phyloP scores from a whole-genome alignment of 768 basidiomycete genomes.

The Pleurotus djamor region DNA sequence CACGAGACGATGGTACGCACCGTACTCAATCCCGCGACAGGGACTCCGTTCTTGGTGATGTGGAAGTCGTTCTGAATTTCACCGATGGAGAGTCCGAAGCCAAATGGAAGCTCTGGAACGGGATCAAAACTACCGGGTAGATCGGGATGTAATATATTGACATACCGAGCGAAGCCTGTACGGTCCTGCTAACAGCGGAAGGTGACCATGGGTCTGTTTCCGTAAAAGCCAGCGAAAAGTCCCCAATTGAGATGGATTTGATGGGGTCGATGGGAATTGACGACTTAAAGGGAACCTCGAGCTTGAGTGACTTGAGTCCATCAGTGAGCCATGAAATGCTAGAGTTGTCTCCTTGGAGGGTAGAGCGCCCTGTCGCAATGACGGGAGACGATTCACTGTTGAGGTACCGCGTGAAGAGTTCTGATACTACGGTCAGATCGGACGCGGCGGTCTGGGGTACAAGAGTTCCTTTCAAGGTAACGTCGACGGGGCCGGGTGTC shows the following conservation, averaged over 20 bases:
- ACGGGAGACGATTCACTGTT: slow-evolving; percentile 61
- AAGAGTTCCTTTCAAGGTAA: slow-evolving; percentile 57
- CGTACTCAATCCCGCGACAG: slow-evolving; percentile 59
- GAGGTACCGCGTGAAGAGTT: slow-evolving; percentile 70
- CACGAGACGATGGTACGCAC: slow-evolving; percentile 24
- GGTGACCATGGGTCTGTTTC: slow-evolving; percentile 56
- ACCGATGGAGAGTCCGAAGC: slow-evolving; percentile 56
- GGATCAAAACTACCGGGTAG: neutral
- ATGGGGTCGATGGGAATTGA: slow-evolving; percentile 57
- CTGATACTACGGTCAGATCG: slow-evolving; percentile 48
- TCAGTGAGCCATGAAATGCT: slow-evolving; percentile 65
- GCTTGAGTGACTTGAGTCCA: slow-evolving; percentile 53
- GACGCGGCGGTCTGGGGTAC: slow-evolving; percentile 45
- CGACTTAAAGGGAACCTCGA: slow-evolving; percentile 62
- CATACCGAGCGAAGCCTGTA: slow-evolving; percentile 57
- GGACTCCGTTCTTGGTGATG: slow-evolving; percentile 48
- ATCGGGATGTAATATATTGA: neutral
- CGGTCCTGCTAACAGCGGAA: slow-evolving; percentile 50
- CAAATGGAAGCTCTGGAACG: slow-evolving; percentile 62
- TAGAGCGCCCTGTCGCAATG: slow-evolving; percentile 57
- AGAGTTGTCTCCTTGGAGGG: slow-evolving; percentile 53
- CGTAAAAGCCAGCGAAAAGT: slow-evolving; percentile 56
- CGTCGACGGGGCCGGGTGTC: slow-evolving; percentile 53
- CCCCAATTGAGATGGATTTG: slow-evolving; percentile 58
- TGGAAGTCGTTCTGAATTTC: slow-evolving; percentile 67